Conservation (phyloP, 345 rosid genomes). For the Gossypium sturtianum region DNA sequence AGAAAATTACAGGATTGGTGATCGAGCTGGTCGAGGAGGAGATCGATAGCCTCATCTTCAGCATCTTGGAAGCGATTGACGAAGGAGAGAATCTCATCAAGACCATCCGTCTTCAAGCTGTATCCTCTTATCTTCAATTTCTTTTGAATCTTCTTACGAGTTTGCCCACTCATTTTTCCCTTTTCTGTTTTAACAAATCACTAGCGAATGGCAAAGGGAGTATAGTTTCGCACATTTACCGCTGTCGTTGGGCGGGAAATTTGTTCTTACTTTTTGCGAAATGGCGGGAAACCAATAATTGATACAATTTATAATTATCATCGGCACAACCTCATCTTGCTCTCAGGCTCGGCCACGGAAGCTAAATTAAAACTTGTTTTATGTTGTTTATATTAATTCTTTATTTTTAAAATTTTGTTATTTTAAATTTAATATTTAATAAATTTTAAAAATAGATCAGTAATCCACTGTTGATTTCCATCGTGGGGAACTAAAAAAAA, state of each 20-base stretch:
- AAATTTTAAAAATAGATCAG: too few species aligned
- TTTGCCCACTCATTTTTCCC: slow-evolving; percentile 32
- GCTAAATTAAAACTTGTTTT: too few species aligned
- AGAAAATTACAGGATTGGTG: slow-evolving; percentile 33
- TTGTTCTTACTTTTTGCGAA: background rate
- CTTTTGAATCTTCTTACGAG: slow-evolving; percentile 65
- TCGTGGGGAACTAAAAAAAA: too few species aligned
- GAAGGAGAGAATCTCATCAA: slow-evolving; percentile 59
- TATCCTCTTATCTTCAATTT: slow-evolving; percentile 80
- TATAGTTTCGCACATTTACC: background rate
- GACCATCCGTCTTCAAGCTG: slow-evolving; percentile 60
- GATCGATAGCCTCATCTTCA: slow-evolving; percentile 68
- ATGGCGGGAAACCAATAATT: background rate
- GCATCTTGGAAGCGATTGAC: slow-evolving; percentile 52
- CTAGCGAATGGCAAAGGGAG: background rate
- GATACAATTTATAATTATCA: too few species aligned
- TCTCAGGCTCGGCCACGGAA: too few species aligned
- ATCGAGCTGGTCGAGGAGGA: slow-evolving; percentile 79
- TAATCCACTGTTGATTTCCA: too few species aligned
- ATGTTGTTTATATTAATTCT: too few species aligned
- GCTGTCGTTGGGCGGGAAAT: background rate
- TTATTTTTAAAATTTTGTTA: too few species aligned
- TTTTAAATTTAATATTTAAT: too few species aligned
- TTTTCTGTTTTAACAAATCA: background rate
- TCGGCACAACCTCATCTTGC: background rate